A percentile compares a stretch with the other conserved stretches of the same genome.
phyloP scores from a whole-genome alignment of 306 rosid genomes.

The Corylus avellana region DNA sequence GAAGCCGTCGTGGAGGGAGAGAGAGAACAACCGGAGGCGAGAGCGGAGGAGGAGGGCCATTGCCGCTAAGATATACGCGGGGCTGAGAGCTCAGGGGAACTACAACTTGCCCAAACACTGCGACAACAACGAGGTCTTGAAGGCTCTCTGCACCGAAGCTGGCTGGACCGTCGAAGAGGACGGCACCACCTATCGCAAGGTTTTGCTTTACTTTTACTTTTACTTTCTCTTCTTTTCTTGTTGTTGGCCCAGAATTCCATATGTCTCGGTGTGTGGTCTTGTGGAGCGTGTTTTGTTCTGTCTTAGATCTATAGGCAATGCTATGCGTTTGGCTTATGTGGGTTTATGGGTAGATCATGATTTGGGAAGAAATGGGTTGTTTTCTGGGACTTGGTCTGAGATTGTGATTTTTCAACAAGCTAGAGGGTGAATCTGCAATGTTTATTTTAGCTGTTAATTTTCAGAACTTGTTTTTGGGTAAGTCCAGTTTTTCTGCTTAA shows the following conservation, averaged over 20 bases:
- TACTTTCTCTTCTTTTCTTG: neutral
- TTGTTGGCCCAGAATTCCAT: neutral
- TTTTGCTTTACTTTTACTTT: conserved; percentile 1
- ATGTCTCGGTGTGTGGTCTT: neutral
- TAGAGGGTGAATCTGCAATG: neutral
- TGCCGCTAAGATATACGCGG: conserved; percentile 72
- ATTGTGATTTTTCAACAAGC: neutral
- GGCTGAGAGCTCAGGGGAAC: conserved; percentile 85
- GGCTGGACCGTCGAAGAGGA: conserved; percentile 94
- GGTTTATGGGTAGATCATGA: conserved; percentile 16
- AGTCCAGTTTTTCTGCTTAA: neutral
- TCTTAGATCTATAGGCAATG: conserved; percentile 10
- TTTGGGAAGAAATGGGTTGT: conserved; percentile 19
- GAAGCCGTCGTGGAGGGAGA: conserved; percentile 92
- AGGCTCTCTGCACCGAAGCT: conserved; percentile 81
- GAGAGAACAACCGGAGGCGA: conserved; percentile 81
- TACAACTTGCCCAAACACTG: conserved; percentile 83
- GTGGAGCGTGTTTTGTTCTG: neutral
- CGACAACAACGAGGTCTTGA: conserved; percentile 82
- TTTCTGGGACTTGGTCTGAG: conserved; percentile 2
- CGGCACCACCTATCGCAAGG: conserved; percentile 90
- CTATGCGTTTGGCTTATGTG: neutral
- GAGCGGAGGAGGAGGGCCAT: conserved; percentile 80
- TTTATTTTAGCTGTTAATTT: conserved; percentile 7
- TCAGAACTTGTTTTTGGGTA: neutral